These are phyloP conservation scores for Solanum hybrid DNA, from an alignment of 305 asterid species.

Conservation along the genomic window DNA sequence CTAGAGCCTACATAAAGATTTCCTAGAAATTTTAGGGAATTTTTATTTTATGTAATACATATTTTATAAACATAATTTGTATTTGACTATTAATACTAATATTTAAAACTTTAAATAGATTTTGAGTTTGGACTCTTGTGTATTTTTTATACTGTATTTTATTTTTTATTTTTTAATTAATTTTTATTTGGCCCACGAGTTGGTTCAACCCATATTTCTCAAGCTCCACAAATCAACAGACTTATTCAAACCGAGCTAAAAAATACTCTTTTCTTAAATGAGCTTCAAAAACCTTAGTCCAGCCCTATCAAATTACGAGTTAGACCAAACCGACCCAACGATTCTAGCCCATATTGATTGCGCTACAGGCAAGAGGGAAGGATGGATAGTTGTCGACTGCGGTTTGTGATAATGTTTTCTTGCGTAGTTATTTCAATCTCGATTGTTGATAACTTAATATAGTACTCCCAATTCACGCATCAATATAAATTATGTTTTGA, in stretches of 20 bases:
- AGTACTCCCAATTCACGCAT: not conserved
- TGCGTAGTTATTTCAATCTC: not conserved
- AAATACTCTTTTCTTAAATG: not conserved
- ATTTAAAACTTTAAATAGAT: no score
- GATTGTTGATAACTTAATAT: not conserved
- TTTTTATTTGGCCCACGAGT: no score
- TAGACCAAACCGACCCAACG: not conserved
- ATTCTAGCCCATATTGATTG: not conserved
- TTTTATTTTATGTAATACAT: not conserved
- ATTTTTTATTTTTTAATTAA: no score
- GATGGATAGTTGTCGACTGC: not conserved
- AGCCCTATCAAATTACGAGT: no score
- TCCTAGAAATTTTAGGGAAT: no score
- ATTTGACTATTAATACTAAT: not conserved
- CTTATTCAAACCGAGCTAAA: not conserved
- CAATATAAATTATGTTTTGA: not conserved
- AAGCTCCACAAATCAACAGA: not conserved
- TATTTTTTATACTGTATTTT: not conserved
- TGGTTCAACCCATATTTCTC: not conserved
- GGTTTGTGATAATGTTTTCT: not conserved
- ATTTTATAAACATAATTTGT: no score
- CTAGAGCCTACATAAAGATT: not conserved
- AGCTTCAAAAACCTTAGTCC: not conserved
- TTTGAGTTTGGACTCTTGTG: not conserved
- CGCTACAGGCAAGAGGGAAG: not conserved